A percentile compares a stretch with the other conserved stretches of the same genome.
phyloP scores from a whole-genome alignment of 768 basidiomycete species.

The Boletus tylopilopsis region DNA sequence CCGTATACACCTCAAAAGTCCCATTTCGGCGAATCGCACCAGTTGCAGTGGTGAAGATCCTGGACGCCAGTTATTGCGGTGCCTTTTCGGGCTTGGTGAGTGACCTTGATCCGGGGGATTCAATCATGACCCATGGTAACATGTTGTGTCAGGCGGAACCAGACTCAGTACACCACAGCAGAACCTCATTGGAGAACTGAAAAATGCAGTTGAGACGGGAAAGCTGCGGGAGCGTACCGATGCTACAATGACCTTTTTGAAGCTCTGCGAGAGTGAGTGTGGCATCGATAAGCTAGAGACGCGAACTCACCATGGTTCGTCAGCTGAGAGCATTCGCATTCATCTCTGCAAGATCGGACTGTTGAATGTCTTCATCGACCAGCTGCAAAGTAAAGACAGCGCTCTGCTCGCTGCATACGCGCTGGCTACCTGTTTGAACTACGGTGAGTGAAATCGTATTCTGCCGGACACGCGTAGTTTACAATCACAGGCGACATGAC shows the following conservation, averaged over 20 bases:
- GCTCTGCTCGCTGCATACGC: constrained; percentile 22
- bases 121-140: not conserved
- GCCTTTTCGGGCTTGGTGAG: constrained; percentile 21
- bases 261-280: constrained; percentile 17
- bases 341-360: constrained; percentile 8
- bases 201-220: not conserved
- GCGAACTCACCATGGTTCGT: not conserved
- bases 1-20: not conserved
- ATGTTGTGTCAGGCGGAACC: not conserved
- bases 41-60: not conserved
- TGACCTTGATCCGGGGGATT: not conserved
- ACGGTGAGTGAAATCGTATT: constrained; percentile 2
- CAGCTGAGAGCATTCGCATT: constrained; percentile 5
- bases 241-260: constrained; percentile 19
- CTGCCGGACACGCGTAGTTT: not conserved
- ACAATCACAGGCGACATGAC: constrained; percentile 12
- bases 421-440: constrained; percentile 9
- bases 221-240: constrained; percentile 14
- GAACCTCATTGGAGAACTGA: constrained; percentile 13
- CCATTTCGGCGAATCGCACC: not conserved
- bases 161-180: constrained; percentile 1
- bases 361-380: constrained; percentile 8
- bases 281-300: too few relatives aligned
- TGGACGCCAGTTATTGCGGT: constrained; percentile 2
- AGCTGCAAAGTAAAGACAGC: constrained; percentile 8